These are phyloP conservation scores for Pythium dissimile DNA, from an alignment of 352 stramenopile genomes.

Conservation along the genomic window DNA sequence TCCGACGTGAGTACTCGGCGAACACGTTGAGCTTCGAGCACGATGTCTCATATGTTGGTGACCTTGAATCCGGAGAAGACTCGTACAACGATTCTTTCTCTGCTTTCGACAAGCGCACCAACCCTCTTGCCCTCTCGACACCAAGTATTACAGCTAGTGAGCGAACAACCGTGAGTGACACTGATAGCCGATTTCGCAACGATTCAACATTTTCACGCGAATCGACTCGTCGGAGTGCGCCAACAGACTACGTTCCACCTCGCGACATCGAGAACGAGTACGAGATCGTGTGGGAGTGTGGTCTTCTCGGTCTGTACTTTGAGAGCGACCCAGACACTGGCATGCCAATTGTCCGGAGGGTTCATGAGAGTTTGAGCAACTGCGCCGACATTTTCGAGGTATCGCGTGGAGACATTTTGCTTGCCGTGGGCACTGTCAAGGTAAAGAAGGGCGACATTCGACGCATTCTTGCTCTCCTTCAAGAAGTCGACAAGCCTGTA, in stretches of 20 bases:
- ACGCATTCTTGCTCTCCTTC: constrained; percentile 66
- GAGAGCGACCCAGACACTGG: constrained; percentile 75
- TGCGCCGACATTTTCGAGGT: constrained; percentile 86
- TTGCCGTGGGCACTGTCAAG: constrained; percentile 70
- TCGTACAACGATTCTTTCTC: constrained; percentile 54
- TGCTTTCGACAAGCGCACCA: constrained; percentile 5
- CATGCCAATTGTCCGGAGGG: constrained; percentile 83
- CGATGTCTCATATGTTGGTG: constrained; percentile 73
- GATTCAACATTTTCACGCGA: constrained; percentile 43
- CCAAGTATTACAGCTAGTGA: constrained; percentile 52
- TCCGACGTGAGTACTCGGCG: constrained; percentile 68
- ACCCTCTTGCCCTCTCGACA: constrained; percentile 6
- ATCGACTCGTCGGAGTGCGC: constrained; percentile 49
- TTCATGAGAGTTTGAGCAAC: constrained; percentile 85
- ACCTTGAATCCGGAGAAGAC: constrained; percentile 47
- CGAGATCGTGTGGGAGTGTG: constrained; percentile 86
- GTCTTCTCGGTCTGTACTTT: constrained; percentile 80
- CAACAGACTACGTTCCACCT: constrained; percentile 58
- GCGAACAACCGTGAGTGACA: constrained; percentile 43
- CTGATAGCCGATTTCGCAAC: constrained; percentile 37
- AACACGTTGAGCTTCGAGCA: constrained; percentile 80
- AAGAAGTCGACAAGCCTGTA: constrained; percentile 83
- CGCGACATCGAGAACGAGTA: constrained; percentile 77
- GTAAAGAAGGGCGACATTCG: constrained; percentile 83
- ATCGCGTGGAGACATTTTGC: constrained; percentile 70